Evolutionary conservation across 176 grass and related monocot species (phyloP), one percentile per base, ranked within the genome.

Genomic region (Cocos nucifera): DNA sequence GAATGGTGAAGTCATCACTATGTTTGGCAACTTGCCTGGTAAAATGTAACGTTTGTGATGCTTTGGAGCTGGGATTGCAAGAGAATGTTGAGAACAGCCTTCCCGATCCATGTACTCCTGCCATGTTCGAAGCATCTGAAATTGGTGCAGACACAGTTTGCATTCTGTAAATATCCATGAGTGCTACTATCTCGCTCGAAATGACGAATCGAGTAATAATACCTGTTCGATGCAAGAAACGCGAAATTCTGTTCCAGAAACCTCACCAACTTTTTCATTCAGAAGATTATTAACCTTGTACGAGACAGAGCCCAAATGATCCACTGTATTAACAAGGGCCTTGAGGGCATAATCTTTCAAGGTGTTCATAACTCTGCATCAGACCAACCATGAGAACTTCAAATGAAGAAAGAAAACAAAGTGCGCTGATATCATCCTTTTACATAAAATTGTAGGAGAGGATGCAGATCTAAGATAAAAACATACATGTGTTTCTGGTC

Each of bases 211-310:
- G 35, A 14, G 35, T 12, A 20, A 51, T 12, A n/a, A 51, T 83
- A 98, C 94, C 94, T 98, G 94, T 69, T 93, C 76, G 48, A 98
- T 76, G 51, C 86, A 86, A 49, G 94, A 92, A 55, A 92, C 82
- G 63, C 61, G 79, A 71, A 98, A 83, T 53, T 92, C 88, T 4
- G 84, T 61, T 66, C 73, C 76, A 1, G 73, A 86, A 61, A 93
- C 81, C 56, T 92, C 94, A 32, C 83, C 79, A 20, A 81, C 67
- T 48, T 86, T 91, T 78, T 98, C 78, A 0, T 73, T 73, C 39
- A 98, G 82, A 75, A 92, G 82, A 66, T 79, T 82, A 80, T 92
- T 78, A 51, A 93, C 79, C 73, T 98, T 92, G 76, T 86, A 86
- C 55, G 94, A 98, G 17, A 98, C 84, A 61, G 86, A 98, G 62